These are phyloP conservation scores for Rachicladosporium sp. DNA, from an alignment of 2,329 filamentous ascomycete species.

Conservation along the genomic window DNA sequence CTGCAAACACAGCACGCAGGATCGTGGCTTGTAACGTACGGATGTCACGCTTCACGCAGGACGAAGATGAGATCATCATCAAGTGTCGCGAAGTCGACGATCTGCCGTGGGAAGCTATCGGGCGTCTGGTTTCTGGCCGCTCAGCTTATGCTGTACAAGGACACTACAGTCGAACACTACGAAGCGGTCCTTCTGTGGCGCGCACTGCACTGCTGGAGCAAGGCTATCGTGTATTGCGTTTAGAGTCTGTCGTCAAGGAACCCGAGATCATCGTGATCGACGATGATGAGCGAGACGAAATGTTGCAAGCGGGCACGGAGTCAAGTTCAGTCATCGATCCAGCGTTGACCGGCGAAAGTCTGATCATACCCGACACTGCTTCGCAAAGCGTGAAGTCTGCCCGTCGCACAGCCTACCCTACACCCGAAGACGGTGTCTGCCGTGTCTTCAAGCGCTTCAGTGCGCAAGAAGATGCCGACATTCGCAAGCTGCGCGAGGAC, in stretches of 20 bases:
- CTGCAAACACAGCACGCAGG: slow-evolving; percentile 11
- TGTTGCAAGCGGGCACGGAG: too few species aligned
- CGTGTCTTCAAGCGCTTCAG: neutral
- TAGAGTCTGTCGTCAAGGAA: too few species aligned
- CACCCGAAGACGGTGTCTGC: slow-evolving; percentile 3
- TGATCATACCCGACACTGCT: too few species aligned
- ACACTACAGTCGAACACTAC: slow-evolving; percentile 9
- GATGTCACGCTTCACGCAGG: slow-evolving; percentile 7
- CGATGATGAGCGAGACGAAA: too few species aligned
- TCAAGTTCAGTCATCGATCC: too few species aligned
- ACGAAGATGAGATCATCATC: slow-evolving; percentile 24
- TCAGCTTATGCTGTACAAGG: slow-evolving; percentile 12
- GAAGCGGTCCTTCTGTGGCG: slow-evolving; percentile 1
- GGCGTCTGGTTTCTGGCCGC: slow-evolving; percentile 20
- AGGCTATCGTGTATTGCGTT: too few species aligned
- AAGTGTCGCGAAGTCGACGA: slow-evolving; percentile 29
- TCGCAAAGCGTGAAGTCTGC: too few species aligned
- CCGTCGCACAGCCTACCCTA: too few species aligned
- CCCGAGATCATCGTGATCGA: too few species aligned
- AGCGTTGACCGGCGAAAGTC: too few species aligned
- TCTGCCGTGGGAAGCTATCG: slow-evolving; percentile 24
- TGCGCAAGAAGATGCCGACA: slow-evolving; percentile 1
- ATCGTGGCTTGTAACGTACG: slow-evolving; percentile 5
- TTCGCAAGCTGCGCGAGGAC: neutral
- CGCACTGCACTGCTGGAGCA: slow-evolving; percentile 4